Evolutionary conservation across 2,329 filamentous ascomycete genomes (phyloP).

Genomic region (Rhinocladiella mackenziei): DNA sequence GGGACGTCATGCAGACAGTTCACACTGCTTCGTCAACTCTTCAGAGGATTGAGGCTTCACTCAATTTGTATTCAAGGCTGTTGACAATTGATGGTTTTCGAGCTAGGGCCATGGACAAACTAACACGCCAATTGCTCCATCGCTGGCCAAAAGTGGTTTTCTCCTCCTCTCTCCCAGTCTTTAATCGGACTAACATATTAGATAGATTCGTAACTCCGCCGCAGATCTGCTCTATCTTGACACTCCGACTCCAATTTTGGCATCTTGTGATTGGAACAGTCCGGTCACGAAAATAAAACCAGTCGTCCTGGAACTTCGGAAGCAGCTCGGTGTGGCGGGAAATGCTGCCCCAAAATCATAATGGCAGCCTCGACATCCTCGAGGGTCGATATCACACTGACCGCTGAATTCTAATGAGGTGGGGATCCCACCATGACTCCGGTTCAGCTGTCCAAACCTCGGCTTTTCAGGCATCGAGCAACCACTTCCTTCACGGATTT

Average conservation of each 20-base stretch:
- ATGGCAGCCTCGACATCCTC: not conserved
- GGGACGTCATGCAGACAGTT: slow-evolving; percentile 68
- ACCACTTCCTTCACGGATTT: slow-evolving; percentile 62
- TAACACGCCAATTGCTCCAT: slow-evolving; percentile 27
- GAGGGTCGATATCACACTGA: not conserved
- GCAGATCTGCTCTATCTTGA: slow-evolving; percentile 28
- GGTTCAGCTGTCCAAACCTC: slow-evolving; percentile 53
- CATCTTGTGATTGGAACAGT: slow-evolving; percentile 26
- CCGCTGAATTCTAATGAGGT: not conserved
- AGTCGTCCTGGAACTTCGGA: slow-evolving; percentile 25
- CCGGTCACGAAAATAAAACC: slow-evolving; percentile 21
- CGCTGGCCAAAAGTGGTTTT: slow-evolving; percentile 26
- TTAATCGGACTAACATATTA: slow-evolving; percentile 2
- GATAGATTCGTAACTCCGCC: slow-evolving; percentile 23
- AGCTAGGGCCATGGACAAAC: slow-evolving; percentile 21
- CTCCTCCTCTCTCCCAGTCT: not conserved
- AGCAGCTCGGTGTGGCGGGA: slow-evolving; percentile 22
- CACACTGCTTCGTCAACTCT: slow-evolving; percentile 81
- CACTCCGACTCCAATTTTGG: slow-evolving; percentile 16
- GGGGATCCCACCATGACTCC: not conserved
- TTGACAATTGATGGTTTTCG: slow-evolving; percentile 11
- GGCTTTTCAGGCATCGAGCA: slow-evolving; percentile 58
- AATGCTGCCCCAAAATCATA: slow-evolving; percentile 1
- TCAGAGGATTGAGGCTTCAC: slow-evolving; percentile 72
- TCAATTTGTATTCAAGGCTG: slow-evolving; percentile 64